Base-by-base conservation (phyloP, 2,329 filamentous ascomycete species). In the Colletotrichum sp. region DNA sequence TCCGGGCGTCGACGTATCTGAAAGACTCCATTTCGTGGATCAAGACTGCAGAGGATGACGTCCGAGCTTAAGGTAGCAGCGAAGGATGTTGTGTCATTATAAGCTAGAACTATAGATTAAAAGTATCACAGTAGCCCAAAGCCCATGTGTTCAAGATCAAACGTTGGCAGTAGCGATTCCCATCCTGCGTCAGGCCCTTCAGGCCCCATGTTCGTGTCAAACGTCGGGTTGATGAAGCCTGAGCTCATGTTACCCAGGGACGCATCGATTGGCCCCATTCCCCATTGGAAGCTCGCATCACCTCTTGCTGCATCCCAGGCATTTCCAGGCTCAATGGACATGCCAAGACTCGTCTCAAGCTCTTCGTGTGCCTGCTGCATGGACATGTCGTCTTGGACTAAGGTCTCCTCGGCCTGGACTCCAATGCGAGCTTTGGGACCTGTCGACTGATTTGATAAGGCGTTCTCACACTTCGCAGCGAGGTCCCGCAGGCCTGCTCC, bases 21-120 rank as follows among this genome's bases (percentile, higher is more conserved):
- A 79, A 80, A 0, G 87, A 89, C 72, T 32, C 81, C 14, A 82
- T 84, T 77, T 81, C 84, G 13, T 90, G 88, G 88, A 88, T 89
- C 74, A 72, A 82, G n/a, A 43, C 26, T n/a, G 34, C 61, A 18
- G 32, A 48, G 61, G 2, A 39, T 14, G 34, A 65, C 9, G 61
- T 43, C 12, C 43, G 43, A 52, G n/a, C 43, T 52, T 52, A 7
- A 52, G 12, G 6, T 52, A 21, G 43, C n/a, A 21, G n/a, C n/a
- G n/a, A 21, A 21, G 43, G n/a, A 52, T 24, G 4, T 4, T 52
- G 4, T 52, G 43, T 52, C n/a, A 52, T 13, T 52, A 21, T 52
- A 24, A 52, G 43, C 43, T 52, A 52, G 43, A 52, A 12, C 43
- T 13, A 21, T 52, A 21, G 43, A 52, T 52, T 52, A 52, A 4